Base-by-base conservation (phyloP, 495 filamentous ascomycete species). In the Hypoxylon subgilvum region DNA sequence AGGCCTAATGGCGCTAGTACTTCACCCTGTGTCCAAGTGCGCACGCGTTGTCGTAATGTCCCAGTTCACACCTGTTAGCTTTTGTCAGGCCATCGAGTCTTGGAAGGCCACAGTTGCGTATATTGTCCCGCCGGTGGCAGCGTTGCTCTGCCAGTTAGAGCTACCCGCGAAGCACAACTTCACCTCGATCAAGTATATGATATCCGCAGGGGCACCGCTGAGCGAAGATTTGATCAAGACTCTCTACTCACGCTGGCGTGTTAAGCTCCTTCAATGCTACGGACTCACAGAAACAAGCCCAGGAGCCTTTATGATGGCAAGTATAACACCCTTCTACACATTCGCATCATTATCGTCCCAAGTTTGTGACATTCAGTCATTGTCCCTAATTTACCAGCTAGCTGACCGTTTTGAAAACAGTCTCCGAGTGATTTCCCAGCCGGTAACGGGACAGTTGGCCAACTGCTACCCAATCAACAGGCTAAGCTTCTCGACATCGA, bases 171-270 rank as follows among this genome's bases (percentile, higher is more conserved):
- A 90, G 60, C 96, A 93, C 69, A 86, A 98, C 70, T 75, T 98
- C 13, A 87, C 82, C 10, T 85, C 79, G 16, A 62, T 98, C 10
- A 86, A 87, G 28, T 91, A 93, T 85, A 75, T 96, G 76, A 95
- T 90, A 73, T 92, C 85, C 1, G 94, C 91, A 6, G 94, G 93
- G 1, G 94, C 94, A 2, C 94, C 94, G 0, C 75, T 97, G 31
- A 95, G 90, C 0, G 76, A 81, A 16, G 92, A 97, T 43, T 77
- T 98, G 2, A 88, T 92, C 5, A 84, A 92, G 50, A 80, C 85
- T 12, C 85, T 95, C 6, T 91, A 91, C 75, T 65, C 81, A 3
- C 82, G 92, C 9, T 79, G 94, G 43, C 84, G 84, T 38, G 76
- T 95, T 32, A 87, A 87, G 34, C 80, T 83, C n/a, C 85, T 84